phyloP scores from a whole-genome alignment of 768 basidiomycete species.

The Chalciporus piperatus region DNA sequence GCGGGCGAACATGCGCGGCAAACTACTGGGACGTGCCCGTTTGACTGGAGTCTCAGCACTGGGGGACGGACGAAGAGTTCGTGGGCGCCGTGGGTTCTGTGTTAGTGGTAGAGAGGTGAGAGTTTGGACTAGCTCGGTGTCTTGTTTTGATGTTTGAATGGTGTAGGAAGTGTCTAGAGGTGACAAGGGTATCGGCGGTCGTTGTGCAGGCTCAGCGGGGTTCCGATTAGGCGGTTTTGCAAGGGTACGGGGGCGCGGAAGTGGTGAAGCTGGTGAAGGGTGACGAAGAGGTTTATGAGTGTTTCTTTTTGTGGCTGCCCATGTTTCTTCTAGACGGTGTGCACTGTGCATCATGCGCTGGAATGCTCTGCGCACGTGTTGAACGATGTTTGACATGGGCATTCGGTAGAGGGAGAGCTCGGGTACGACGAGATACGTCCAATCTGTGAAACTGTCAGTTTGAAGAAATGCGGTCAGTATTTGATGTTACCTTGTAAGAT shows the following conservation, averaged over 20 bases:
- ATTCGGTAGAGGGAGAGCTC: constrained; percentile 22
- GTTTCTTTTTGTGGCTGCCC: not conserved
- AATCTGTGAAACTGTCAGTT: constrained; percentile 12
- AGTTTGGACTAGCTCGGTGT: not conserved
- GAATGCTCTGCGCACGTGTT: constrained; percentile 22
- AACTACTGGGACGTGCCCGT: too few species aligned
- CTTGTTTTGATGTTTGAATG: not conserved
- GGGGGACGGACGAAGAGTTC: too few species aligned
- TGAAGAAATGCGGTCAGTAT: not conserved
- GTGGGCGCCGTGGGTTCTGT: too few species aligned
- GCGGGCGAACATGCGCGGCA: too few species aligned
- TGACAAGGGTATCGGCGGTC: too few species aligned
- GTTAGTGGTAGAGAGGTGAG: not conserved
- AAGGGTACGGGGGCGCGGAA: too few species aligned
- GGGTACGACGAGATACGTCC: constrained; percentile 30
- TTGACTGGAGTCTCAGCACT: too few species aligned
- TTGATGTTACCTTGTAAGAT: constrained; percentile 17
- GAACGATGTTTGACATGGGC: constrained; percentile 23
- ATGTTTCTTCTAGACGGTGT: not conserved
- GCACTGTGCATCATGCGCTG: constrained; percentile 1
- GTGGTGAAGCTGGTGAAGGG: not conserved
- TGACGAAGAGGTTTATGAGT: not conserved
- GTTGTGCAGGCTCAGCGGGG: too few species aligned
- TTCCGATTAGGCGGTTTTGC: too few species aligned
- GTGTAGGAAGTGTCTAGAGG: not conserved